Evolutionary conservation across 768 basidiomycete species (phyloP).

Genomic region (Auricularia cornea): DNA sequence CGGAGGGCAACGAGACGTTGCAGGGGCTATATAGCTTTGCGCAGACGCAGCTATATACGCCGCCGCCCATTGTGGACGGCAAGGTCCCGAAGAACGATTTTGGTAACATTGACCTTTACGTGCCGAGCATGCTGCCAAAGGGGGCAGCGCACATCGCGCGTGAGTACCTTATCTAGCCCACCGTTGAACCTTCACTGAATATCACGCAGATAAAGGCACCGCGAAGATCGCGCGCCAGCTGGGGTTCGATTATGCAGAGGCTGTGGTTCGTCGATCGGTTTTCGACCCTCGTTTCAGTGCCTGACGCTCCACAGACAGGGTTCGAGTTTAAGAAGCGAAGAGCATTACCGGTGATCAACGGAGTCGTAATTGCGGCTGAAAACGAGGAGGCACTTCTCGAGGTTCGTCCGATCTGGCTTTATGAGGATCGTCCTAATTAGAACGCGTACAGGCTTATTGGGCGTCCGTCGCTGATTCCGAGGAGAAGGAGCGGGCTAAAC

Average conservation of each 20-base stretch:
- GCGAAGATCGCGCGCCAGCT: conserved; percentile 84
- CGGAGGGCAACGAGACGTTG: conserved; percentile 50
- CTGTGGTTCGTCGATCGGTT: conserved; percentile 60
- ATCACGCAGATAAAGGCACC: conserved; percentile 61
- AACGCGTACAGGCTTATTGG: conserved; percentile 62
- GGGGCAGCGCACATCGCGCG: conserved; percentile 89
- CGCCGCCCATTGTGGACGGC: conserved; percentile 79
- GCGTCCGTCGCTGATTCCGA: conserved; percentile 70
- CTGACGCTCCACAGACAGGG: conserved; percentile 51
- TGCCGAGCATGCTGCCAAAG: conserved; percentile 84
- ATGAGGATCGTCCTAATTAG: conserved; percentile 7
- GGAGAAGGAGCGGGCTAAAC: conserved; percentile 67
- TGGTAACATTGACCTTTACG: conserved; percentile 95
- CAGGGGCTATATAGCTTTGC: conserved; percentile 80
- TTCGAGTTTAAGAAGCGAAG: conserved; percentile 94
- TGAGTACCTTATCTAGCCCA: conserved; percentile 34
- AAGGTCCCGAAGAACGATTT: conserved; percentile 91
- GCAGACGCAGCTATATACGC: conserved; percentile 77
- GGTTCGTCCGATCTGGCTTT: conserved; percentile 37
- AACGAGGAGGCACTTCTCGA: conserved; percentile 67
- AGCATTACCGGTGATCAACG: conserved; percentile 76
- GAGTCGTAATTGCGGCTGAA: conserved; percentile 80
- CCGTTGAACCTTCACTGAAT: not conserved
- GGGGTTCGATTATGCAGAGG: conserved; percentile 87
- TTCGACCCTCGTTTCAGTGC: conserved; percentile 1